These are phyloP conservation scores for Brassica carinata DNA, from an alignment of 345 rosid species.

Conservation along the genomic window DNA sequence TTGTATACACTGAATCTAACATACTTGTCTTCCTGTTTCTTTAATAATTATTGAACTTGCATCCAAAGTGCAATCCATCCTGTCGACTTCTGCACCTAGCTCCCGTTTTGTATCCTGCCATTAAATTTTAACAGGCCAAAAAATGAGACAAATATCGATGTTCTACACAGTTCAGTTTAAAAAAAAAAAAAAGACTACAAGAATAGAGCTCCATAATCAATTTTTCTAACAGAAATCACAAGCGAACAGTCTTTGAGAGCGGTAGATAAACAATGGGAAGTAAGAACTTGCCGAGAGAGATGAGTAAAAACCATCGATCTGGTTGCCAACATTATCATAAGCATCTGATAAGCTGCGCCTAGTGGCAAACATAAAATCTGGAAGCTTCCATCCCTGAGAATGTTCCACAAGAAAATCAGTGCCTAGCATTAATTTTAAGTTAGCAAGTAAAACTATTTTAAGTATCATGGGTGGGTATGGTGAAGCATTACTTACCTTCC, in stretches of 20 bases:
- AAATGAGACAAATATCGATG: neutral
- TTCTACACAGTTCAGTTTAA: no score
- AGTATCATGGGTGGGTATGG: neutral
- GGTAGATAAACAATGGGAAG: conserved; percentile 2
- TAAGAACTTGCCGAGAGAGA: conserved; percentile 62
- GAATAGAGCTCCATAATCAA: neutral
- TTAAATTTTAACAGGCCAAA: neutral
- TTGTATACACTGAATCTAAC: conserved; percentile 21
- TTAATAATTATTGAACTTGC: conserved; percentile 58
- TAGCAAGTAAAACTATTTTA: neutral
- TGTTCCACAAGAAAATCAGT: conserved; percentile 5
- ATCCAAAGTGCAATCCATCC: conserved; percentile 53
- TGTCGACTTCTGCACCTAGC: conserved; percentile 58
- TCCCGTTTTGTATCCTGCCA: conserved; percentile 66
- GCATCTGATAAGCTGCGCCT: conserved; percentile 88
- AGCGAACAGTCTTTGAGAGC: neutral
- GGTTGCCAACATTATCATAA: conserved; percentile 63
- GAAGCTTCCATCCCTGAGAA: conserved; percentile 89
- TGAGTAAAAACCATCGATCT: conserved; percentile 72
- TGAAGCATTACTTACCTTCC: conserved; percentile 34
- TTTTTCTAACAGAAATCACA: neutral
- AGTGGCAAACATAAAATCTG: conserved; percentile 93
- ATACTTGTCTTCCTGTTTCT: conserved; percentile 66
- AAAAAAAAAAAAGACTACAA: no score
- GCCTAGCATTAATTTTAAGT: neutral